Evolutionary conservation across 805 yeast species (phyloP), one percentile per base, ranked within the genome.

Genomic region (Saccharomycopsis olivae): DNA sequence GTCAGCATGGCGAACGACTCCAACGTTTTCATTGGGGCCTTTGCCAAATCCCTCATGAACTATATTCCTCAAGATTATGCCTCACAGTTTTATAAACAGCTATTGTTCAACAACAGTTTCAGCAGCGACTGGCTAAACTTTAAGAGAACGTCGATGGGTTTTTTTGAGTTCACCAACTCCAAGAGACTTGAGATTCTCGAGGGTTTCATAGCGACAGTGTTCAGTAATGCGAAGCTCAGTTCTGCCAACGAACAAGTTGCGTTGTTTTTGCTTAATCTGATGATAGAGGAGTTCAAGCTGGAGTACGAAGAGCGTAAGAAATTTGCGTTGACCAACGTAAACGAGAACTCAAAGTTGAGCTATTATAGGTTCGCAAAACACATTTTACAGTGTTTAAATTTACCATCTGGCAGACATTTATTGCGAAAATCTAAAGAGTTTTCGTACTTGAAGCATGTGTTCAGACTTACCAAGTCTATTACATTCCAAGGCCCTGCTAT

Each of bases 401-500:
- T 20, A 20, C 41, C 39, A 9, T 35, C 39, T 8, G 39, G 42
- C 5, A 29, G 24, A 15, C 30, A 38, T 6, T 3, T 38, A 3
- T 36, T 42, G 28, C 9, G 16, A 15, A 30, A 42, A 18, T 37
- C 29, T 13, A 16, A 42, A 16, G 43, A 40, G 20, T 29, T 33
- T 20, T 18, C 19, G 4, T 24, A 13, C 14, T 30, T 40, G 36
- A 40, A 40, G 29, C 43, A 27, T 11, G 24, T 25, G 18, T 40
- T 35, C 29, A n/a, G 36, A 19, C 9, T 40, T 6, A 18, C 33
- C 14, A 33, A 33, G 9, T 19, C 39, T 14, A 33, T 40, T 11
- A 35, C 39, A 20, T 34, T 39, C 18, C 13, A n/a, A n/a, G 40
- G 42, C 56, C 16, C 35, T 1, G 41, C 38, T 16, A 16, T 38